Evolutionary conservation across 2,329 filamentous ascomycete species (phyloP).

Genomic region (Monilinia fructicola): DNA sequence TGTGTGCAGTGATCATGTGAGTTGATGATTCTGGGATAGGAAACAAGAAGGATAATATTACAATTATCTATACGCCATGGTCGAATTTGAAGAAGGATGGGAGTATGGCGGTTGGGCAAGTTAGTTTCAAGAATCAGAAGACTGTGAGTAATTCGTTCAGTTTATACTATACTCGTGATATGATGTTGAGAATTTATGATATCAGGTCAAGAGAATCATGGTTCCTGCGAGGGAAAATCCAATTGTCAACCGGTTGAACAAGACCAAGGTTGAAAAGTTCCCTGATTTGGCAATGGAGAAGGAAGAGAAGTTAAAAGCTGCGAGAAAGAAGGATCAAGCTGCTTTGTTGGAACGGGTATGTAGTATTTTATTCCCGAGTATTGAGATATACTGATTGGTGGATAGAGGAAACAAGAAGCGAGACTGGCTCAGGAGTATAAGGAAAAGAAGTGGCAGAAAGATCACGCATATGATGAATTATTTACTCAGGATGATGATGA

Average conservation of each 20-base stretch:
- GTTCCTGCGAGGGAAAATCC: constrained; percentile 80
- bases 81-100: constrained; percentile 94
- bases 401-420: constrained; percentile 73
- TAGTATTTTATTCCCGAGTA: constrained; percentile 2
- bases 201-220: constrained; percentile 74
- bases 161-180: neutral
- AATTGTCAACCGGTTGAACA: constrained; percentile 96
- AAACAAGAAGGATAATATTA: constrained; percentile 98
- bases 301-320: constrained; percentile 70
- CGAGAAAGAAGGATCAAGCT: constrained; percentile 70
- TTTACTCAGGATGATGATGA: constrained; percentile 75
- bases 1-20: constrained; percentile 21
- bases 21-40: constrained; percentile 49
- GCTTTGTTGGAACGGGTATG: constrained; percentile 61
- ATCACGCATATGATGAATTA: constrained; percentile 95
- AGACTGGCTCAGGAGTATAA: constrained; percentile 74
- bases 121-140: constrained; percentile 87
- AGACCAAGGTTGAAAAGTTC: constrained; percentile 86
- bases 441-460: constrained; percentile 89
- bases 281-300: constrained; percentile 82
- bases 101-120: constrained; percentile 92
- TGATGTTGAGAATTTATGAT: constrained; percentile 9
- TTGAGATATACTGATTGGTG: constrained; percentile 13
- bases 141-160: constrained; percentile 47
- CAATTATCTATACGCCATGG: constrained; percentile 97